phyloP scores from a whole-genome alignment of 2,329 filamentous ascomycete genomes.

The Lasiodiplodia theobromae region DNA sequence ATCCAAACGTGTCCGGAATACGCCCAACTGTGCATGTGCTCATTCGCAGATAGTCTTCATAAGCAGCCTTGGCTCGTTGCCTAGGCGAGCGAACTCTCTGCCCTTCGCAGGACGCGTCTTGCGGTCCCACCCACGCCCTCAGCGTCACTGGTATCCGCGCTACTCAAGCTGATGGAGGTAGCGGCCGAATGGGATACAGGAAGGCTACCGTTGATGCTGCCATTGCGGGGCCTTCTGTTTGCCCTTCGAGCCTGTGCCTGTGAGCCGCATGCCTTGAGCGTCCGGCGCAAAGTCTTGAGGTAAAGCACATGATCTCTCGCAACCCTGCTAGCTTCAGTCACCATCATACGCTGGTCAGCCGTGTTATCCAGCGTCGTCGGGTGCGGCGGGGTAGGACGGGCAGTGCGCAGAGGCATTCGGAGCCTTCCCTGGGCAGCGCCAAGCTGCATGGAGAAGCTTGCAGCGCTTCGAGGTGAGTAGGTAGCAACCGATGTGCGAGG shows the following conservation, averaged over 20 bases:
- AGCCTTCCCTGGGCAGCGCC: conserved; percentile 31
- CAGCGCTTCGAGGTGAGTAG: conserved; percentile 25
- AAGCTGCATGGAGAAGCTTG: conserved; percentile 29
- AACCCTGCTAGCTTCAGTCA: conserved; percentile 34
- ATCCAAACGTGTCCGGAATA: conserved; percentile 19
- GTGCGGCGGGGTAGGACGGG: conserved; percentile 37
- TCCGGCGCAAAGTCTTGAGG: conserved; percentile 24
- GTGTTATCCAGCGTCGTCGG: conserved; percentile 40
- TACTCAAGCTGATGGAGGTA: conserved; percentile 22
- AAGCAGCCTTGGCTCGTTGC: neutral
- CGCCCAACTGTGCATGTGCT: conserved; percentile 21
- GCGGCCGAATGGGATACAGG: conserved; percentile 7
- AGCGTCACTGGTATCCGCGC: conserved; percentile 18
- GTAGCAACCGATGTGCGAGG: conserved; percentile 24
- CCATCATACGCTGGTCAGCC: conserved; percentile 38
- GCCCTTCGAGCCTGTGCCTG: conserved; percentile 25
- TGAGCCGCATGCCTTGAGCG: conserved; percentile 23
- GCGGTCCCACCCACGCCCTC: conserved; percentile 20
- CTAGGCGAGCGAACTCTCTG: conserved; percentile 21
- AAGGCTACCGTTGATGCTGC: conserved; percentile 9
- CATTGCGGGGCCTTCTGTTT: conserved; percentile 15
- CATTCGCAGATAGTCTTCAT: conserved; percentile 18
- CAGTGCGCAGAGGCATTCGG: conserved; percentile 39
- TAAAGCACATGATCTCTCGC: conserved; percentile 27
- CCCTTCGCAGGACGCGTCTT: conserved; percentile 16